Base-by-base conservation (phyloP, 352 stramenopile genomes). In the Pythium coloratum region DNA sequence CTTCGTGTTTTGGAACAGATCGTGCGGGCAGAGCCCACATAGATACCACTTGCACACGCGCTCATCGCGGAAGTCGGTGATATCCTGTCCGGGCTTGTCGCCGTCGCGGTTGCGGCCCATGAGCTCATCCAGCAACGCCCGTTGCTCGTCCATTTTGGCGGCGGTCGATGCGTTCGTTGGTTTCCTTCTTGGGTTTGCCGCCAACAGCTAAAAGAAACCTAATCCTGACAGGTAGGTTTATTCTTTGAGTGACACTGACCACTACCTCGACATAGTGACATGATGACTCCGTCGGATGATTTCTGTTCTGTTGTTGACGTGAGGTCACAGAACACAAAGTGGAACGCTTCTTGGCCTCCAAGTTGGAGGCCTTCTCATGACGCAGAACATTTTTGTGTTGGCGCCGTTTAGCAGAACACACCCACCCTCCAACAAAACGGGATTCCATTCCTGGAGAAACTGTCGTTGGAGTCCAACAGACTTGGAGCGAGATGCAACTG, bases 41-140 rank as follows among this genome's bases (percentile, higher is more conserved):
- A 96, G 76, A 49, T 81, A 97, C 28, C 75, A 66, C 66, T 95
- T 95, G 69, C 89, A 96, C 9, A 96, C 87, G 49, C 80, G 77
- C 47, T 73, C 36, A 67, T 94, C 81, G 13, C 76, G 72, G 55
- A 88, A 96, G 76, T 95, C 82, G 33, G 64, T 67, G 28, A 91
- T 76, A 38, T 93, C 86, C 54, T 95, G 86, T n/a, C 92, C 72
- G 5, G 88, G 85, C 42, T 80, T 77, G 66, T 96, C 89, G 13
- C 89, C 88, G 71, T 97, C 92, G 64, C 91, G 87, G 76, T 97
- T 97, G 8, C 91, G 81, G 36, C 91, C 91, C 91, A 97, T 97
- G 49, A 97, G 84, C 57, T 84, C 80, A 73, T 97, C 91, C 56
- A 97, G 77, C 56, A 97, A 72, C 61, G 84, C 89, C 53, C 89